Percentiles rank a stretch among this genome's conserved stretches.
These are phyloP conservation scores for Pochonia chlamydosporia DNA, from an alignment of 2,329 filamentous ascomycete species.

Conservation along the genomic window DNA sequence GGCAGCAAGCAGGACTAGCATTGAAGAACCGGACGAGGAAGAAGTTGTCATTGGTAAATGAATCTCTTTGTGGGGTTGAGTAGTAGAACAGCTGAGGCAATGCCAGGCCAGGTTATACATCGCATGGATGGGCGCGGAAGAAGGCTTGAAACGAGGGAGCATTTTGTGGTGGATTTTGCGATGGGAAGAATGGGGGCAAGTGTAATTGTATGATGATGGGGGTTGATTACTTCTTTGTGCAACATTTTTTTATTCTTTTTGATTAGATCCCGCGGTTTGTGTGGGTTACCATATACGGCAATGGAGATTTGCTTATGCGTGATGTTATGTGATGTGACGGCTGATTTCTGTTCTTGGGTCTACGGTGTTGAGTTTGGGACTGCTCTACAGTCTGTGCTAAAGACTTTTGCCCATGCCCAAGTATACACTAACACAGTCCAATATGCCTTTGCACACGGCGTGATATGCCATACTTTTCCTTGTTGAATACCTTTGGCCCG, in stretches of 20 bases:
- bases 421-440: too few relatives aligned
- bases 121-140: background rate
- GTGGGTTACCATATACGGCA: constrained; percentile 9
- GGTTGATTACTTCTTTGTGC: background rate
- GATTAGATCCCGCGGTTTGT: constrained; percentile 1
- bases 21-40: constrained; percentile 54
- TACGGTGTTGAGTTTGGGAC: background rate
- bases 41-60: constrained; percentile 32
- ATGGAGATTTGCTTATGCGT: background rate
- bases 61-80: constrained; percentile 4
- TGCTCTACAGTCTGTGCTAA: background rate
- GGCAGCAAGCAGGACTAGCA: constrained; percentile 49
- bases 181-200: background rate
- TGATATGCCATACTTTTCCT: too few relatives aligned
- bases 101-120: background rate
- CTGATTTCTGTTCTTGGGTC: background rate
- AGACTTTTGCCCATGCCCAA: too few relatives aligned
- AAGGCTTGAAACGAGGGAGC: background rate
- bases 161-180: background rate
- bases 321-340: background rate
- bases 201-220: constrained; percentile 6
- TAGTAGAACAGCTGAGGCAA: constrained; percentile 5
- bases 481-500: too few relatives aligned
- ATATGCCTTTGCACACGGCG: too few relatives aligned
- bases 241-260: background rate